phyloP scores from a whole-genome alignment of 2,329 filamentous ascomycete genomes.

The Talaromyces sp. region DNA sequence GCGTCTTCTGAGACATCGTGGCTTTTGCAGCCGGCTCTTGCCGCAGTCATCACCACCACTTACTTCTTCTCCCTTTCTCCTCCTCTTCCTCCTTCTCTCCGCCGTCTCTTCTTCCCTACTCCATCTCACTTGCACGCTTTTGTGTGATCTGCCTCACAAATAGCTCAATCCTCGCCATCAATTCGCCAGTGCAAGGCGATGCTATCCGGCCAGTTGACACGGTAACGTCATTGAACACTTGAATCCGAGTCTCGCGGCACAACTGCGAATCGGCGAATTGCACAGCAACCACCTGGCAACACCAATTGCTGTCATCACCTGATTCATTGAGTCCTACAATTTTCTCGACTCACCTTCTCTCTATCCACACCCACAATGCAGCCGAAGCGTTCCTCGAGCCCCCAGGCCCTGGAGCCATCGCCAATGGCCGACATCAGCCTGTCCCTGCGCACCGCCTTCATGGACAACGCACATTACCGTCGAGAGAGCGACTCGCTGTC shows the following conservation, averaged over 20 bases:
- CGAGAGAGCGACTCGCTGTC: conserved; percentile 18
- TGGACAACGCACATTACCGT: conserved; percentile 14
- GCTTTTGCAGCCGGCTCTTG: background rate
- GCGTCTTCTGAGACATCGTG: background rate
- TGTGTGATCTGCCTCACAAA: background rate
- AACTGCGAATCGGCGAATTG: background rate
- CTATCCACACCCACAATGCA: conserved; percentile 7
- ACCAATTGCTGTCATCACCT: background rate
- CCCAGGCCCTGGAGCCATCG: conserved; percentile 15
- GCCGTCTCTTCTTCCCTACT: background rate
- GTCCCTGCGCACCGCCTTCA: conserved; percentile 27
- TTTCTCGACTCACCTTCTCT: background rate
- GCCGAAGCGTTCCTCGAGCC: conserved; percentile 5
- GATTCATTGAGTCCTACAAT: background rate
- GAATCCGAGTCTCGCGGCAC: background rate
- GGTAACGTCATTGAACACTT: background rate
- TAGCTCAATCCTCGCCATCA: background rate
- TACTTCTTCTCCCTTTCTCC: background rate
- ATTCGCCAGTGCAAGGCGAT: background rate
- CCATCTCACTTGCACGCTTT: background rate
- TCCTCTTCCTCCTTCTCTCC: background rate
- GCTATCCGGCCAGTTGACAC: background rate
- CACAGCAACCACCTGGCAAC: background rate
- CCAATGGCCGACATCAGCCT: conserved; percentile 25
- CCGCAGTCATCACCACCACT: background rate